These are phyloP conservation scores for Talaromyces sp. DNA, from an alignment of 2,329 filamentous ascomycete genomes.

Conservation along the genomic window DNA sequence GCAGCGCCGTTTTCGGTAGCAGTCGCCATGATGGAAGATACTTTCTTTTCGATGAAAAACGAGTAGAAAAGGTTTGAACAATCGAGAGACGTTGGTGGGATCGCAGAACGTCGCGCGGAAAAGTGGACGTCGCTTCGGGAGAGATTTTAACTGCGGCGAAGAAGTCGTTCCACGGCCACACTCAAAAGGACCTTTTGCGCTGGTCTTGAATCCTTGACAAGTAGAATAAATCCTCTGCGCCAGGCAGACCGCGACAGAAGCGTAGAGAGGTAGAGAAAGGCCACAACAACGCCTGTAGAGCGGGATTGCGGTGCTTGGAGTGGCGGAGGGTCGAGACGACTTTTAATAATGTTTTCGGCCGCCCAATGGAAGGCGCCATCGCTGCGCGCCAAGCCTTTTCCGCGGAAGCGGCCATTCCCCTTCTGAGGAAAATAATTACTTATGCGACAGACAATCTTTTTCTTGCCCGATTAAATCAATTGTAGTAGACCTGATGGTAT, in stretches of 20 bases:
- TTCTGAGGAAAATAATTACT: background rate
- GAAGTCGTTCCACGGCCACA: conserved; percentile 1
- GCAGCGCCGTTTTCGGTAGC: conserved; percentile 10
- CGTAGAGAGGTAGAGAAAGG: background rate
- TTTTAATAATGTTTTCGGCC: conserved; percentile 9
- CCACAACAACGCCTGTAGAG: conserved; percentile 6
- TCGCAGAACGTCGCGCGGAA: background rate
- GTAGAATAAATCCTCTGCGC: conserved; percentile 24
- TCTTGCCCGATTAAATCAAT: background rate
- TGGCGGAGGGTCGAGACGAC: background rate
- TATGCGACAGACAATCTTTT: too few relatives aligned
- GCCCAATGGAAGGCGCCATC: conserved; percentile 6
- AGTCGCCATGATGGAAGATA: conserved; percentile 8
- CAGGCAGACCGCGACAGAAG: conserved; percentile 27
- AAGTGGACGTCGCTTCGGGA: conserved; percentile 2
- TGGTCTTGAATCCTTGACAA: background rate
- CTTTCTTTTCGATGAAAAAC: background rate
- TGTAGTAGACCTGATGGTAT: background rate
- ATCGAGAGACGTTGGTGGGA: background rate
- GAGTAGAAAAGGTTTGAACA: background rate
- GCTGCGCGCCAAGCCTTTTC: background rate
- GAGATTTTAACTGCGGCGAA: background rate
- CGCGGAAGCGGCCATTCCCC: background rate
- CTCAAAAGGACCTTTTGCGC: background rate
- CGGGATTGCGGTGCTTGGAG: conserved; percentile 2